Evolutionary conservation across 2,329 filamentous ascomycete species (phyloP).

Genomic region (Furcasterigmium sp.): DNA sequence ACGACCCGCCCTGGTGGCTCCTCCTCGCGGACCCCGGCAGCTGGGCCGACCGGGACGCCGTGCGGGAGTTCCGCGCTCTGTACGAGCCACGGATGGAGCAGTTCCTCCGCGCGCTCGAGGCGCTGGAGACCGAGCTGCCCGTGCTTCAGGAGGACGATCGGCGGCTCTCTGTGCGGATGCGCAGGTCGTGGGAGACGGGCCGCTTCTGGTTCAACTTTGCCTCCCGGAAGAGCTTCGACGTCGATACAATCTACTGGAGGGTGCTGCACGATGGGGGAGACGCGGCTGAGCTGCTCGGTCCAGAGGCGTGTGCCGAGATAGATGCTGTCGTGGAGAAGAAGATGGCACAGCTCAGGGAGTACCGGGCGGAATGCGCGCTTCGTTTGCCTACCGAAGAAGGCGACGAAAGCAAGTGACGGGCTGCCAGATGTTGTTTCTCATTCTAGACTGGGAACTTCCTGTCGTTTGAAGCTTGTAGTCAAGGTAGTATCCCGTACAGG

Average conservation of each 20-base stretch:
- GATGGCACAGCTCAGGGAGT: constrained; percentile 22
- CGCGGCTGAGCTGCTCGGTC: constrained; percentile 17
- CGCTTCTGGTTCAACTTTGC: constrained; percentile 32
- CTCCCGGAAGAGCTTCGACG: constrained; percentile 16
- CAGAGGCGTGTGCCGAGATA: constrained; percentile 17
- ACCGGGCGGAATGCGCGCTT: constrained; percentile 2
- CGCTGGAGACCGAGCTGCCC: constrained; percentile 4
- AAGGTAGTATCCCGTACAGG: too few species aligned
- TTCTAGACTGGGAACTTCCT: too few species aligned
- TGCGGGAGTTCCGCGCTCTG: constrained; percentile 11
- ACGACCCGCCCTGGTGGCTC: constrained; percentile 34
- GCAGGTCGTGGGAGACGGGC: constrained; percentile 25
- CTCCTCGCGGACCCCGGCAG: constrained; percentile 18
- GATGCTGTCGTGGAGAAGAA: constrained; percentile 18
- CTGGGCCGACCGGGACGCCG: constrained; percentile 14
- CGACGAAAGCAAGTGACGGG: too few species aligned
- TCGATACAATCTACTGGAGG: constrained; percentile 27
- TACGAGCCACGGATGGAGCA: constrained; percentile 9
- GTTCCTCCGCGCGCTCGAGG: constrained; percentile 8
- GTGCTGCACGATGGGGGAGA: constrained; percentile 15
- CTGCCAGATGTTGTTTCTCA: too few species aligned
- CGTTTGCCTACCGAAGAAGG: too few species aligned
- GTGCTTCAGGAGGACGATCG: background rate
- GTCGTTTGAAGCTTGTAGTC: too few species aligned
- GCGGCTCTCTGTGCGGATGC: constrained; percentile 21